A percentile compares a stretch with the other conserved stretches of the same genome.
phyloP scores from a whole-genome alignment of 148 eudicot genomes.

The Vaccinium darrowii region DNA sequence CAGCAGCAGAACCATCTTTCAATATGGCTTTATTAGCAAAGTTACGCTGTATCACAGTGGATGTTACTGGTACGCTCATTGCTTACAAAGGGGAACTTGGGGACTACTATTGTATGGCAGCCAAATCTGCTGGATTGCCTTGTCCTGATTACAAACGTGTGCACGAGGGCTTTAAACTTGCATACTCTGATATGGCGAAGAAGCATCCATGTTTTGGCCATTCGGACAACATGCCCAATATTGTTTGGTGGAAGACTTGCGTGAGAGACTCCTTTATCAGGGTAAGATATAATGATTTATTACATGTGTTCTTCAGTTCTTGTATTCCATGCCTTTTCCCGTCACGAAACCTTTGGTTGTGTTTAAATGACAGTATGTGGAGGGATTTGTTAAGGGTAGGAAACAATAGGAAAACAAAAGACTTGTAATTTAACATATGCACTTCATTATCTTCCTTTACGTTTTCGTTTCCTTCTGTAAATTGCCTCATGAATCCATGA shows the following conservation, averaged over 20 bases:
- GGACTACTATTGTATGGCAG: slow-evolving; percentile 97
- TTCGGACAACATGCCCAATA: slow-evolving; percentile 84
- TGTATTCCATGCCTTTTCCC: not conserved
- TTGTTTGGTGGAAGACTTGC: slow-evolving; percentile 96
- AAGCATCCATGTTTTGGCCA: slow-evolving; percentile 91
- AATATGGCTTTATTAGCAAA: slow-evolving; percentile 61
- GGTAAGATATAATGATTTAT: slow-evolving; percentile 36
- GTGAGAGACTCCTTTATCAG: slow-evolving; percentile 78
- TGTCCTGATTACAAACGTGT: slow-evolving; percentile 94
- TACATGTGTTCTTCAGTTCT: slow-evolving; percentile 1
- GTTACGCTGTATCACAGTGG: slow-evolving; percentile 78
- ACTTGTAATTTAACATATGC: not conserved
- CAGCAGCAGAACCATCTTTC: slow-evolving; percentile 13
- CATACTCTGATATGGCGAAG: slow-evolving; percentile 86
- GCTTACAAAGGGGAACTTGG: slow-evolving; percentile 98
- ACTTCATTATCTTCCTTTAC: not conserved
- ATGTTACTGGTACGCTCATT: slow-evolving; percentile 91
- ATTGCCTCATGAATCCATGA: not conserved
- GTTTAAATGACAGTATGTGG: not conserved
- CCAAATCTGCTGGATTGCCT: slow-evolving; percentile 84
- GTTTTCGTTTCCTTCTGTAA: not conserved
- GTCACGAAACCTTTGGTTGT: not conserved
- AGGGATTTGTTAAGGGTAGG: not conserved
- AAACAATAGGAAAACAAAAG: not conserved
- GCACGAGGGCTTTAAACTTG: slow-evolving; percentile 90